Base-by-base conservation (phyloP, 495 filamentous ascomycete genomes). In the Symbiotaphrina buchneri region DNA sequence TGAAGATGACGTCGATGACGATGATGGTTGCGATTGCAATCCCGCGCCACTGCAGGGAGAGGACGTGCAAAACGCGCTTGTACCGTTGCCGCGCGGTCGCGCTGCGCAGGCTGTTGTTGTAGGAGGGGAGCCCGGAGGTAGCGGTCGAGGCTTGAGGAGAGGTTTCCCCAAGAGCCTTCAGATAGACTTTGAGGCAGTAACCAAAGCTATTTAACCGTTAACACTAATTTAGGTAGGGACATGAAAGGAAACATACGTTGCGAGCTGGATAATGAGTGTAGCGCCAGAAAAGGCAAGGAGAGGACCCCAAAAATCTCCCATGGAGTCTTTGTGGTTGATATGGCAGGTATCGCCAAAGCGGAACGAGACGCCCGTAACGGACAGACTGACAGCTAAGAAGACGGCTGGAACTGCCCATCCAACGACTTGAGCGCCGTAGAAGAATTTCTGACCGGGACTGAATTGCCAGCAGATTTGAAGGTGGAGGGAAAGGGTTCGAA, bases 391-490 rank as follows among this genome's bases (percentile, higher is more conserved):
- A 1, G 71, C 56, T 16, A 84, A 59, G 26, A 77, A 73, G 16
- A 80, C 46, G 19, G 68, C 61, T 2, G 83, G 80, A 25, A 95
- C 58, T 6, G 70, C 81, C 73, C 84, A 91, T 36, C 90, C 87
- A 27, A 66, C 53, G 5, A 65, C 54, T 41, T 92, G 70, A 7
- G 90, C 70, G 38, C 62, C 63, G 64, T 78, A 82, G 71, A 94
- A 94, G 52, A 92, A 94, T 38, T 70, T 81, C 13, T 65, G 63
- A 3, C 87, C 90, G 5, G 90, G 72, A 4, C 85, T 68, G 13
- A 90, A 58, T 46, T 95, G 80, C 90, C 90, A 97, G 56, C 82
- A 92, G 27, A 97, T 92, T 52, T 95, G 90, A 8, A 97, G 66
- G 48, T 97, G 87, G 33, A 97, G 74, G 11, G 84, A 91, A 25